A percentile compares a stretch with the other conserved stretches of the same genome.
Conservation (phyloP, 2,329 filamentous ascomycete species). For the Cladorrhinum sp. region DNA sequence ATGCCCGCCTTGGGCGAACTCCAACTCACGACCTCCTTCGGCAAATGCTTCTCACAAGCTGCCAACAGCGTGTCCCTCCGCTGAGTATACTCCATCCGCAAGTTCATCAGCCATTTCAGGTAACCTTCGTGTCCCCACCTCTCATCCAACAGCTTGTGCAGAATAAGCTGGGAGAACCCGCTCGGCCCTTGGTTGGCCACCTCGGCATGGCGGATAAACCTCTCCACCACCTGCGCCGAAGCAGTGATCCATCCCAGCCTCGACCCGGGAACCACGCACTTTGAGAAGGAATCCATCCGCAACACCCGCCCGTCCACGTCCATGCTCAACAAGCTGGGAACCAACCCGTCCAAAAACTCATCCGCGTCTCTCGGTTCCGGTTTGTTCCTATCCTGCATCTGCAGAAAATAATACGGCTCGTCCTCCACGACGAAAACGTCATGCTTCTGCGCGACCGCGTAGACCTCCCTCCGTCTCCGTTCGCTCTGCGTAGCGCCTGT, state of each 20-base stretch:
- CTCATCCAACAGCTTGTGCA: slow-evolving; percentile 90
- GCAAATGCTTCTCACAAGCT: slow-evolving; percentile 77
- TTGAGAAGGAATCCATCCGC: slow-evolving; percentile 90
- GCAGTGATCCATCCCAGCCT: slow-evolving; percentile 87
- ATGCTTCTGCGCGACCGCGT: slow-evolving; percentile 76
- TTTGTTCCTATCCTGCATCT: slow-evolving; percentile 66
- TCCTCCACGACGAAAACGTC: slow-evolving; percentile 70
- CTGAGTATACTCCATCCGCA: slow-evolving; percentile 76
- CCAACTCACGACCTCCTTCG: slow-evolving; percentile 74
- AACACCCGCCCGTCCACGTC: slow-evolving; percentile 85
- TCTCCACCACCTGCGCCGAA: slow-evolving; percentile 77
- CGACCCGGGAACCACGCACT: slow-evolving; percentile 80
- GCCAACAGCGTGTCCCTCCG: slow-evolving; percentile 73
- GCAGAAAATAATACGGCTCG: slow-evolving; percentile 81
- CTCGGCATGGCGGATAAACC: slow-evolving; percentile 79
- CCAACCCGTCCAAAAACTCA: slow-evolving; percentile 69
- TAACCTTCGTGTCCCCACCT: slow-evolving; percentile 92
- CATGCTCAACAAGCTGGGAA: slow-evolving; percentile 74
- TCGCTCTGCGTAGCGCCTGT: slow-evolving; percentile 77
- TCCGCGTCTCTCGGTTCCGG: slow-evolving; percentile 56
- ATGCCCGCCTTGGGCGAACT: slow-evolving; percentile 79
- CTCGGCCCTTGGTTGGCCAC: slow-evolving; percentile 79
- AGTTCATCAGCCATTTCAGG: slow-evolving; percentile 80
- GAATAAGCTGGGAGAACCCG: slow-evolving; percentile 76
- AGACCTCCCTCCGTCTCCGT: slow-evolving; percentile 67